Base-by-base conservation (phyloP, 768 basidiomycete species). In the Favolaschia claudopus region DNA sequence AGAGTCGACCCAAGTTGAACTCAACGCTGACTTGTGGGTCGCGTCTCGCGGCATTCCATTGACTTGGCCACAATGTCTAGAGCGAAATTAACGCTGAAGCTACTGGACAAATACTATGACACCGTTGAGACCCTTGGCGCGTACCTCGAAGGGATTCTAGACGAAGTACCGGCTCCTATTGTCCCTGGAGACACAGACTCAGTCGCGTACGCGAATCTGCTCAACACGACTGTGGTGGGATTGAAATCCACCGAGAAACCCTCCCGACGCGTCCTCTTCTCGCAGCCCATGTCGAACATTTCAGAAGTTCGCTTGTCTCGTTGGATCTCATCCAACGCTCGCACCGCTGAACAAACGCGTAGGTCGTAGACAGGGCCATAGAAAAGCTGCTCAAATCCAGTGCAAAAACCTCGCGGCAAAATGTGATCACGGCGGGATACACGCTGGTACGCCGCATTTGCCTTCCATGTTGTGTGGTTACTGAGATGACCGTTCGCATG, bases 391-490 rank as follows among this genome's bases (percentile, higher is more conserved):
- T 91, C 44, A 69, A 69, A 43, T 77, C 69, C 24, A 36, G 36
- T 10, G 42, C 7, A 3, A 55, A 45, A 42, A 73, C 71, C 33
- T 75, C 75, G 29, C 71, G 79, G 15, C 74, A 77, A 2, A 89
- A 92, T 65, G 77, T 92, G 2, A 81, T 93, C 28, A 87, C 87
- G 0, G 62, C 78, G 13, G 92, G 92, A 3, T 93, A 91, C 70
- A 77, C 82, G 28, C 72, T 82, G 49, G 89, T 87, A 65, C 57
- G 82, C 69, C n/a, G 13, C n/a, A 32, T n/a, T n/a, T 22, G 12
- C 40, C 31, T 8, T 50, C 2, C 15, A 32, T 17, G 14, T 22
- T 36, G 4, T 42, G 50, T 34, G 12, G 53, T 29, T 22, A 37
- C 14, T 33, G 14, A 17, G 55, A 60, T 71, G 60, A 50, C 77